Evolutionary conservation across 306 rosid genomes (phyloP), one percentile per base, ranked within the genome.

Genomic region (Fragaria nilgerrensis): DNA sequence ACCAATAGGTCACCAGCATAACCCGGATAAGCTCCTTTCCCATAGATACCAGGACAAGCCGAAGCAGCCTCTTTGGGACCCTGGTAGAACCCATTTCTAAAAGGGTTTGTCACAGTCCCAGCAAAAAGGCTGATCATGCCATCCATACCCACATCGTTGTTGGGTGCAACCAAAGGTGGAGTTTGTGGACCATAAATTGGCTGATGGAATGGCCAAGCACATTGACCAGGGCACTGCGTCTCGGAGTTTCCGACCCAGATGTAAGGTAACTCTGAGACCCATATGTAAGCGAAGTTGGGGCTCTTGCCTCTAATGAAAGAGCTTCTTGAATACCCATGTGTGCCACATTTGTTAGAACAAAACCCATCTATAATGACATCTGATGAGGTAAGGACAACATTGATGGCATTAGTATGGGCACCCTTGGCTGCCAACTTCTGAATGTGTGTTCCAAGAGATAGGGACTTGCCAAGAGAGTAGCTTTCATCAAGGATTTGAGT

Each of bases 191-290:
- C 97, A 15, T 89, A 89, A 34, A 85, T 86, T 55, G 97, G 94
- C 82, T 91, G 94, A 83, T 91, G 97, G 82, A 89, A 91, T 0
- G 93, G 96, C 92, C 93, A 91, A 1, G 93, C 89, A 77, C 96
- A 91, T 17, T 91, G 96, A 5, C 94, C 92, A 0, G 92, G 87
- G 72, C 97, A 91, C 64, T 91, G 92, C 0, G 84, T 81, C 61
- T 86, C 90, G 0, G 94, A 87, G 85, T 91, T 91, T 0, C 94
- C 94, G 25, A 20, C 59, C 25, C 59, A 53, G 10, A 53, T 82
- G 79, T 84, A 91, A 0, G 88, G 32, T 1, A 29, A 29, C 32
- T 29, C 32, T 29, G 32, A 29, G 25, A 53, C 59, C 25, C 59
- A 53, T 3, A 53, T 82, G 79, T 84, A 91, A 0, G 88, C 89